Evolutionary conservation across 2,329 filamentous ascomycete genomes (phyloP).

Genomic region (Botryotinia globosa): DNA sequence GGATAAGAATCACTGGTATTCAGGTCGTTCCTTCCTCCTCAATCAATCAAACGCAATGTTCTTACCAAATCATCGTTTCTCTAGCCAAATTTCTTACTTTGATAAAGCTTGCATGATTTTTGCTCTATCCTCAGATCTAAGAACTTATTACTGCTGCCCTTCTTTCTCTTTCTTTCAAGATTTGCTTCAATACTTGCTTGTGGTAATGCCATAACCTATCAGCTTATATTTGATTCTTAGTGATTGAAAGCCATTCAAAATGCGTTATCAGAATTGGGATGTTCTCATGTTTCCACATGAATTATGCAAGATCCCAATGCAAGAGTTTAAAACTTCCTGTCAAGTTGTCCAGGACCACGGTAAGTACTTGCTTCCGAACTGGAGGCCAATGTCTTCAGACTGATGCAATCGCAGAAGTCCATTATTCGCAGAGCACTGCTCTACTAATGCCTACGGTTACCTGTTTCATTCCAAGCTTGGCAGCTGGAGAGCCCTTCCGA

Average conservation of each 20-base stretch:
- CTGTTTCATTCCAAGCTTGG: constrained; percentile 67
- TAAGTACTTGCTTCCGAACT: constrained; percentile 22
- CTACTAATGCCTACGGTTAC: constrained; percentile 60
- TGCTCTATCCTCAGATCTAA: background rate
- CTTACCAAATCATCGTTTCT: background rate
- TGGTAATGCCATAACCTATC: constrained; percentile 9
- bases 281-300: constrained; percentile 70
- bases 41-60: background rate
- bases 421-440: background rate
- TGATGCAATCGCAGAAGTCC: background rate
- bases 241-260: constrained; percentile 40
- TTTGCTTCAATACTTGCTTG: constrained; percentile 20
- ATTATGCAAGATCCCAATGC: constrained; percentile 65
- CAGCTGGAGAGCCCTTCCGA: constrained; percentile 58
- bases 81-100: background rate
- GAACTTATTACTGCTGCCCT: background rate
- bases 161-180: constrained; percentile 14
- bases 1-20: background rate
- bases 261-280: constrained; percentile 88
- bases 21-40: constrained; percentile 5
- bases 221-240: constrained; percentile 8
- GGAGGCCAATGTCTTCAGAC: background rate
- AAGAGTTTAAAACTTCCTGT: constrained; percentile 79
- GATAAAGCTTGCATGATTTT: background rate
- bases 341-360: constrained; percentile 58